Evolutionary conservation across 2,329 filamentous ascomycete genomes (phyloP).

Genomic region (Neospermospora avenae): DNA sequence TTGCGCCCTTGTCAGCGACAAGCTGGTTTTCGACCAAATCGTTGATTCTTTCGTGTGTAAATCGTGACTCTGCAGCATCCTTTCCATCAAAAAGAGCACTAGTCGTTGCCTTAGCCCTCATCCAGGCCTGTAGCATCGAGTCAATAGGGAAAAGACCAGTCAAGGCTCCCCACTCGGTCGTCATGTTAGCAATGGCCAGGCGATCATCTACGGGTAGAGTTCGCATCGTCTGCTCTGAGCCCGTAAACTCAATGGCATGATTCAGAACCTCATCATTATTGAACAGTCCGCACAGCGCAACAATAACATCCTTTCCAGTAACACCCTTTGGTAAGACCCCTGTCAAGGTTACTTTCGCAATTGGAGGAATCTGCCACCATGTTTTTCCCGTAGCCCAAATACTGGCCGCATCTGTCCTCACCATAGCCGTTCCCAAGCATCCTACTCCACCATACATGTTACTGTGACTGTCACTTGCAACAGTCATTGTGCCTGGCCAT

Average conservation of each 20-base stretch:
- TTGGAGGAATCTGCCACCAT: slow-evolving; percentile 86
- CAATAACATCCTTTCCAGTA: slow-evolving; percentile 90
- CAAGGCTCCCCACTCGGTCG: slow-evolving; percentile 75
- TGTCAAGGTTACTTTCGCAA: slow-evolving; percentile 75
- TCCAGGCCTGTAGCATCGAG: slow-evolving; percentile 65
- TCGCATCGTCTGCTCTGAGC: slow-evolving; percentile 71
- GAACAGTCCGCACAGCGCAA: slow-evolving; percentile 83
- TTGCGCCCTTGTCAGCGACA: slow-evolving; percentile 69
- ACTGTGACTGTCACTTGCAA: slow-evolving; percentile 74
- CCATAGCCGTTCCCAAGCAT: slow-evolving; percentile 74
- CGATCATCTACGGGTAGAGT: slow-evolving; percentile 71
- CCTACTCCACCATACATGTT: slow-evolving; percentile 84
- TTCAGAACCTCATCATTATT: slow-evolving; percentile 87
- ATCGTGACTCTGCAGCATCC: slow-evolving; percentile 48
- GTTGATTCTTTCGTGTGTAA: slow-evolving; percentile 72
- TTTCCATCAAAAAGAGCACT: slow-evolving; percentile 57
- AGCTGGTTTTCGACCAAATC: slow-evolving; percentile 65
- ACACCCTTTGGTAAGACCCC: slow-evolving; percentile 75
- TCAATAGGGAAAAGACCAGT: slow-evolving; percentile 80
- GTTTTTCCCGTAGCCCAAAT: slow-evolving; percentile 82
- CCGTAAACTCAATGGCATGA: slow-evolving; percentile 84
- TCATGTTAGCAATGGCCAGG: slow-evolving; percentile 76
- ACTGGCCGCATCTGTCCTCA: slow-evolving; percentile 80
- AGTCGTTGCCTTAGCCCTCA: slow-evolving; percentile 71
- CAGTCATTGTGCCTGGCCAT: slow-evolving; percentile 82